Evolutionary conservation across 2,329 filamentous ascomycete species (phyloP).

Genomic region (Cytospora leucostoma): DNA sequence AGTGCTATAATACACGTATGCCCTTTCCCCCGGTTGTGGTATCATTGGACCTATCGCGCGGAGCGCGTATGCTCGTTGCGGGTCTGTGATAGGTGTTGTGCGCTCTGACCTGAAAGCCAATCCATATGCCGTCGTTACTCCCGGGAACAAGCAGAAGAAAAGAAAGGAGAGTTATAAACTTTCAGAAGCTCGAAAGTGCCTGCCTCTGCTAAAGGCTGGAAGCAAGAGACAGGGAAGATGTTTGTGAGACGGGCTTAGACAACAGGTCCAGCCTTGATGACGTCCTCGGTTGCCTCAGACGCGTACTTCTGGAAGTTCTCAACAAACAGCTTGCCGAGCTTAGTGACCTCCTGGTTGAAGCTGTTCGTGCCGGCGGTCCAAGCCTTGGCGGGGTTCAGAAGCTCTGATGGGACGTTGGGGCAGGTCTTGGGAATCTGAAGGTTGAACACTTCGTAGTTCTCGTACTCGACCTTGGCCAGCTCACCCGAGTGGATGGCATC

Average conservation of each 20-base stretch:
- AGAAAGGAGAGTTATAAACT: constrained; percentile 14
- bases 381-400: constrained; percentile 90
- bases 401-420: constrained; percentile 83
- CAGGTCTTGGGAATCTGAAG: constrained; percentile 92
- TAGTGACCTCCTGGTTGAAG: constrained; percentile 86
- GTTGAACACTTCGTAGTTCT: constrained; percentile 96
- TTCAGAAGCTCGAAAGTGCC: constrained; percentile 2
- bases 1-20: constrained; percentile 16
- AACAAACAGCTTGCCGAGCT: constrained; percentile 85
- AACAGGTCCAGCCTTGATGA: constrained; percentile 66
- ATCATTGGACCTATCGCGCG: constrained; percentile 29
- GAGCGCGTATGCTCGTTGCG: constrained; percentile 29
- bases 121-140: constrained; percentile 16
- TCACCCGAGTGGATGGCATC: constrained; percentile 97
- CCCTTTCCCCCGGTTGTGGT: constrained; percentile 21
- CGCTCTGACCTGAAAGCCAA: constrained; percentile 16
- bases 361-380: constrained; percentile 82
- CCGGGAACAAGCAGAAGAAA: background rate
- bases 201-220: background rate
- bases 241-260: constrained; percentile 32
- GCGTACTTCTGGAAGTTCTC: constrained; percentile 98
- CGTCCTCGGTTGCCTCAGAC: constrained; percentile 77
- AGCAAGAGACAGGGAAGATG: background rate
- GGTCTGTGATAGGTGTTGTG: constrained; percentile 27
- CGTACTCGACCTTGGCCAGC: constrained; percentile 89